Conservation (phyloP, 202 grass and related monocot genomes). For the Setaria italica region DNA sequence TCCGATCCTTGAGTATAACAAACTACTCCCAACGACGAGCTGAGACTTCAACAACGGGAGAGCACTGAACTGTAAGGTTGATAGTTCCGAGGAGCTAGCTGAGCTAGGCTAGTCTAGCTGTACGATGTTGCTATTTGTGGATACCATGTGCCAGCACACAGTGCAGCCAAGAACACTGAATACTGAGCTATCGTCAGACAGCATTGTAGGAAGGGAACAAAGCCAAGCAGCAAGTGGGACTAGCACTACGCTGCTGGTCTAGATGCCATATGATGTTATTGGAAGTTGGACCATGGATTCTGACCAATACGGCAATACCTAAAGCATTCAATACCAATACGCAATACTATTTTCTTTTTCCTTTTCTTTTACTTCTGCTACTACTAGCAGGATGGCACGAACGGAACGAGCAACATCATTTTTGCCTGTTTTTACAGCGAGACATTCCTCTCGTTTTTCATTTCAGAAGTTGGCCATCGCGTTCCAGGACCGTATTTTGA, state of each 20-base stretch:
- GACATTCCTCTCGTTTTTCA: not conserved
- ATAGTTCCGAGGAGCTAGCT: conserved; percentile 7
- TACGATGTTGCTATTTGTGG: conserved; percentile 45
- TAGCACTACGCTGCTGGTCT: not conserved
- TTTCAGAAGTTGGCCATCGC: not conserved
- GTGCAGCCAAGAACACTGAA: not conserved
- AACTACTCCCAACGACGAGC: too few relatives aligned
- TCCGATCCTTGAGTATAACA: too few relatives aligned
- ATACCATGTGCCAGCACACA: conserved; percentile 12
- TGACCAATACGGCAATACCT: not conserved
- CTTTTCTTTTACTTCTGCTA: too few relatives aligned
- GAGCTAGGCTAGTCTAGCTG: not conserved
- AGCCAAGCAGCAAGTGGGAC: not conserved
- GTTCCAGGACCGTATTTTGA: too few relatives aligned
- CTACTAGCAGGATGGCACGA: too few relatives aligned
- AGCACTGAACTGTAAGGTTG: not conserved
- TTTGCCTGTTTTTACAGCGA: not conserved
- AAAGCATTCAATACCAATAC: too few relatives aligned
- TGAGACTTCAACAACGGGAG: too few relatives aligned
- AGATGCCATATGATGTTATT: not conserved
- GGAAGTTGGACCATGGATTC: not conserved
- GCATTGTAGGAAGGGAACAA: not conserved
- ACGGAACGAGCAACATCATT: not conserved
- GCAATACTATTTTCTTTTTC: too few relatives aligned
- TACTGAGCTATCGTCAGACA: not conserved